These are phyloP conservation scores for Triangularia verruculosa DNA, from an alignment of 2,329 filamentous ascomycete species.

Conservation along the genomic window DNA sequence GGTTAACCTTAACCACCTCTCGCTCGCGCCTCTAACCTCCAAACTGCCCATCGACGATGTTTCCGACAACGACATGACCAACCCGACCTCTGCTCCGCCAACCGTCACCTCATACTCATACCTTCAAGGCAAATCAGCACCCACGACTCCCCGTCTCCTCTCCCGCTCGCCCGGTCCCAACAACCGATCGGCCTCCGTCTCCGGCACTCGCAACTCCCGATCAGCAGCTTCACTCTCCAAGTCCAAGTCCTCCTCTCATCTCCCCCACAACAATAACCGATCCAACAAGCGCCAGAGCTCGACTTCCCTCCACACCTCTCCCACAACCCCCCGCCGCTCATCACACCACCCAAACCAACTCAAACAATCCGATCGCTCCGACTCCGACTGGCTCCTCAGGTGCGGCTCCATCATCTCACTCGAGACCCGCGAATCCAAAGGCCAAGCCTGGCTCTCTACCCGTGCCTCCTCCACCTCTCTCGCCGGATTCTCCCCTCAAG, in stretches of 20 bases:
- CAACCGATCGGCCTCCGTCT: slow-evolving; percentile 40
- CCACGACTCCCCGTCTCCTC: slow-evolving; percentile 62
- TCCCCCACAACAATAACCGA: slow-evolving; percentile 33
- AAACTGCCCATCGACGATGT: slow-evolving; percentile 59
- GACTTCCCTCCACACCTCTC: slow-evolving; percentile 20
- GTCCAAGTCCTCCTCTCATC: slow-evolving; percentile 62
- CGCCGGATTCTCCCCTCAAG: slow-evolving; percentile 48
- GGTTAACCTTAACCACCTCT: slow-evolving; percentile 57
- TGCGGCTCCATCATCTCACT: slow-evolving; percentile 60
- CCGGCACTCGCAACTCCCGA: slow-evolving; percentile 21
- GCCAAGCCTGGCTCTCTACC: slow-evolving; percentile 66
- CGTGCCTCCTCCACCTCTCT: slow-evolving; percentile 63
- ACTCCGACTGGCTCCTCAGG: slow-evolving; percentile 64
- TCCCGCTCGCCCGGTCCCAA: slow-evolving; percentile 53
- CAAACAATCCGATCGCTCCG: slow-evolving; percentile 38
- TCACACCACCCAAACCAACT: slow-evolving; percentile 29
- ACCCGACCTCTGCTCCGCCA: slow-evolving; percentile 35
- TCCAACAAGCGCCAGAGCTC: slow-evolving; percentile 9
- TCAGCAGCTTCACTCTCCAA: slow-evolving; percentile 45
- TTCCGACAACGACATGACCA: slow-evolving; percentile 47
- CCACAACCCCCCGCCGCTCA: slow-evolving; percentile 25
- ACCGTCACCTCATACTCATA: slow-evolving; percentile 58
- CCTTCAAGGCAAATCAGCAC: slow-evolving; percentile 60
- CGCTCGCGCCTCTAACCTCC: slow-evolving; percentile 62
- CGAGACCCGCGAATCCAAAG: slow-evolving; percentile 64